Evolutionary conservation across 2,329 filamentous ascomycete genomes (phyloP), one percentile per base, ranked within the genome.

Genomic region (Tolypocladium paradoxum): DNA sequence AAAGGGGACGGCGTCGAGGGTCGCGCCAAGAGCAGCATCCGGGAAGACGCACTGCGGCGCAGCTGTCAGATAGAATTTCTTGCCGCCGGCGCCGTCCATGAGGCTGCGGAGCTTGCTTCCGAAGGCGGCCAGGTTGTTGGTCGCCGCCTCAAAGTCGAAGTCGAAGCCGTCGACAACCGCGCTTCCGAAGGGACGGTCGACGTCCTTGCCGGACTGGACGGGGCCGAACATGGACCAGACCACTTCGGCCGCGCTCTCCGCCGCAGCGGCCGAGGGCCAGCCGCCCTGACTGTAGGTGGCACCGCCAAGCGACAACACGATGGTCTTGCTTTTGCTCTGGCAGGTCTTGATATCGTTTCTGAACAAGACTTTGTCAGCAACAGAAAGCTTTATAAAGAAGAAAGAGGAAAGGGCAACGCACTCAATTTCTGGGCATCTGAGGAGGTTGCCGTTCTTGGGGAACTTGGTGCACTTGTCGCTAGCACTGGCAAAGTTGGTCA

Each of bases 151-250:
- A 57, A 89, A 83, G 65, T 90, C 87, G 58, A 90, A 82, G 68
- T 90, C 87, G 65, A 90, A 89, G 5, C 87, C 87, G 65, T 90
- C 85, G 46, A 90, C 70, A 5, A 80, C 73, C 11, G 82, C 79
- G 16, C 70, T 68, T 52, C 83, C 83, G 64, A 90, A 90, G 1
- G 87, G 87, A 12, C 87, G 80, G 53, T 79, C 73, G 9, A 71
- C 71, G 1, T 65, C 67, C 40, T 67, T 72, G 29, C 67, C 71
- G 16, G 68, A 60, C 40, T 66, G 62, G 9, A 68, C 63, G 6
- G 85, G 82, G 2, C 86, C 87, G 64, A 89, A 90, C 57, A 83
- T 85, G 50, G 78, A 72, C 86, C 86, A 90, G 54, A 90, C 70
- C 22, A 77, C 73, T 51, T 84, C 69, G 0, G 86, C 87, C 3